Percentiles rank a stretch among this genome's conserved stretches.
Evolutionary conservation across 805 yeast genomes (phyloP).

Genomic region (Yarrowia sp.): DNA sequence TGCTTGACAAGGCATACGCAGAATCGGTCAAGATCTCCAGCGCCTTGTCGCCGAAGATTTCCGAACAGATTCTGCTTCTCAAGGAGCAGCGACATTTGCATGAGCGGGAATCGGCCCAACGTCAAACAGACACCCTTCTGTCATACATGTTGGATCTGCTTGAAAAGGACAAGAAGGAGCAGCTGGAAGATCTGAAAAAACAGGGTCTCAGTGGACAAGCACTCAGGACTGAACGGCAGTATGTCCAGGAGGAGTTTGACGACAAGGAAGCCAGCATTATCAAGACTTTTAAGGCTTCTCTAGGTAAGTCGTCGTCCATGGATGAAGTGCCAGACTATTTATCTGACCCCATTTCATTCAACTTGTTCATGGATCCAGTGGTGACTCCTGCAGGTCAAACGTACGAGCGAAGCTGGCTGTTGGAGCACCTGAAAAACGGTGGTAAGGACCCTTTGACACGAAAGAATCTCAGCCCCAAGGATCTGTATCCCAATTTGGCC

Average conservation of each 20-base stretch:
- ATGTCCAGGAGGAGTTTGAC: background rate
- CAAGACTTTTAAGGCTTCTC: background rate
- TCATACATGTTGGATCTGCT: background rate
- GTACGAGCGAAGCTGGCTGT: slow-evolving; percentile 43
- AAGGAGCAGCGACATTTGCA: slow-evolving; percentile 8
- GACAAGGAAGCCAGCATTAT: background rate
- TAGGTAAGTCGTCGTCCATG: background rate
- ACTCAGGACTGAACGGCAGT: background rate
- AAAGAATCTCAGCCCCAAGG: slow-evolving; percentile 39
- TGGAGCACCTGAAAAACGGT: slow-evolving; percentile 42
- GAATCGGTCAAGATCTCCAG: slow-evolving; percentile 14
- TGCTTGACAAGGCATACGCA: background rate
- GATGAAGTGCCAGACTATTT: slow-evolving; percentile 42
- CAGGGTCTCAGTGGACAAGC: background rate
- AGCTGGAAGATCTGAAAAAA: background rate
- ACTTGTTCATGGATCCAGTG: slow-evolving; percentile 46
- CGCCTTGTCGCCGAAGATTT: slow-evolving; percentile 9
- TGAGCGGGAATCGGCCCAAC: background rate
- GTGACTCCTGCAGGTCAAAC: slow-evolving; percentile 47
- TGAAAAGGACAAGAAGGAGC: background rate
- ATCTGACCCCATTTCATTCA: slow-evolving; percentile 45
- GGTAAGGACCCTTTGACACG: slow-evolving; percentile 46
- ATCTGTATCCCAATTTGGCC: slow-evolving; percentile 45
- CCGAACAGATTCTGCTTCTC: slow-evolving; percentile 3
- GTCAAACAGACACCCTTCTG: background rate